Evolutionary conservation across 257 asterid genomes (phyloP).

Genomic region (Haberlea rhodopensis): DNA sequence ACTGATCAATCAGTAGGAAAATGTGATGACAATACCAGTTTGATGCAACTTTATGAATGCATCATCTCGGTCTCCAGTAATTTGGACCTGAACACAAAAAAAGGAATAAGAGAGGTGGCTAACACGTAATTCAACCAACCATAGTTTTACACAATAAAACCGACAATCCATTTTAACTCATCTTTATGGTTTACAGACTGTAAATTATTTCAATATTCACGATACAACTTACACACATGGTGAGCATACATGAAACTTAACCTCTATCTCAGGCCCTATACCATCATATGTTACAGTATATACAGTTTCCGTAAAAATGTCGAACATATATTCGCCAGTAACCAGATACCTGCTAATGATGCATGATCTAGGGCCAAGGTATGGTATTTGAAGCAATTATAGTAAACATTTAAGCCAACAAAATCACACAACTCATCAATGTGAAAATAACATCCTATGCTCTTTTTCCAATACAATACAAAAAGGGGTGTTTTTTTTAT

Average conservation of each 20-base stretch:
- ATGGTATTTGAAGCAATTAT: no score
- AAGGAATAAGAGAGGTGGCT: background rate
- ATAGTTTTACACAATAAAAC: background rate
- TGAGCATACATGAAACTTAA: background rate
- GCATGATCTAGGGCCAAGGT: no score
- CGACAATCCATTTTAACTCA: background rate
- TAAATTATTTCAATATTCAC: background rate
- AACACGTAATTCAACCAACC: slow-evolving; percentile 7
- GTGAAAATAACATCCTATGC: no score
- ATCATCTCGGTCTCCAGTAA: slow-evolving; percentile 77
- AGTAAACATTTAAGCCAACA: no score
- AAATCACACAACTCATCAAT: no score
- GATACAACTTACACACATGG: background rate
- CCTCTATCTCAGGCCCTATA: background rate
- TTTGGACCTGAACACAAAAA: slow-evolving; percentile 56
- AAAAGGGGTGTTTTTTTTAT: no score
- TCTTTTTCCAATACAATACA: no score
- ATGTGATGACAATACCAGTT: slow-evolving; percentile 26
- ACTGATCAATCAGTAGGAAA: background rate
- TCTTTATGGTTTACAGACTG: background rate
- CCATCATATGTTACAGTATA: no score
- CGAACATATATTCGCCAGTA: no score
- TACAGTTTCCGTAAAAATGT: background rate
- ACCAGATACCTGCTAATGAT: no score
- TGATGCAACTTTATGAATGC: slow-evolving; percentile 33